Evolutionary conservation across 2,329 filamentous ascomycete genomes (phyloP), one percentile per base, ranked within the genome.

Genomic region (Aciculosporium take): DNA sequence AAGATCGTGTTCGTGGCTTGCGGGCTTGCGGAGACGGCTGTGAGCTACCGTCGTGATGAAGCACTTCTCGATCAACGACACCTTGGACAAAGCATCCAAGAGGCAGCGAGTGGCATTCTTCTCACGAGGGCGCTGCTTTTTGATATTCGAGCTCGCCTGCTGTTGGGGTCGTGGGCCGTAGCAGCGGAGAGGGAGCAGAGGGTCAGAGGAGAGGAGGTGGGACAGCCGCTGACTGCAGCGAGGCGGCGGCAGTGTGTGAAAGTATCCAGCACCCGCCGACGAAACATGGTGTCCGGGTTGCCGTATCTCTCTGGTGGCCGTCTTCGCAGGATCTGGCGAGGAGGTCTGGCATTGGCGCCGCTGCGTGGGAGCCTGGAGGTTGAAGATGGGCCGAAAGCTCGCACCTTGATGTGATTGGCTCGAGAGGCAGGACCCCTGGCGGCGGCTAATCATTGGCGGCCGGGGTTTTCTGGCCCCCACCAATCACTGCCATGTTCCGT

Each of bases 361-460:
- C 28, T 28, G 29, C 17, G 37, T 9, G 27, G 18, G 12, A 20
- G 12, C 25, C n/a, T n/a, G n/a, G 34, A 39, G 17, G 35, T 29
- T 39, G 36, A 35, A 39, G 36, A 36, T n/a, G 37, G 41, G 31
- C 17, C 7, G 27, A 12, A 37, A 8, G 36, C 9, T 18, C 12
- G 25, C 12, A 25, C 24, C 4, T 25, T 10, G 30, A 44, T 18
- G 38, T 37, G 42, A 35, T 41, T 38, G 42, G 33, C 28, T 12
- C n/a, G 12, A 15, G 30, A 15, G 20, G 38, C 15, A 13, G 15
- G 25, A 17, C 25, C 38, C 41, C 37, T 20, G 24, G 24, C 31
- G 37, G 41, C 41, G 41, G 37, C 37, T 43, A 43, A 23, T 27
- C n/a, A n/a, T n/a, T n/a, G n/a, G n/a, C n/a, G n/a, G n/a, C n/a